phyloP scores from a whole-genome alignment of 2,329 filamentous ascomycete genomes.

The Exophiala oligosperma region DNA sequence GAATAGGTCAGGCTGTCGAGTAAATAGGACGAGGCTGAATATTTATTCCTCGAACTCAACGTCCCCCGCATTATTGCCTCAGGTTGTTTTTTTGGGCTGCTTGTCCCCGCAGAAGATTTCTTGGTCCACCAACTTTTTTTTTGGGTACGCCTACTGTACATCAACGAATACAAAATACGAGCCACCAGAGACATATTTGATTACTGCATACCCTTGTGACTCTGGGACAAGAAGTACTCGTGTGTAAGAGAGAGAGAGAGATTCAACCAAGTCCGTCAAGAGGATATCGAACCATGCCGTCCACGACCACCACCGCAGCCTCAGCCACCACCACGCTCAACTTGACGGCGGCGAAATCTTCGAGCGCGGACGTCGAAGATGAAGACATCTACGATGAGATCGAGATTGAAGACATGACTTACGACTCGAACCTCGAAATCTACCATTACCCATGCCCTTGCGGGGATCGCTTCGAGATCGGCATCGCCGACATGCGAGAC shows the following conservation, averaged over 20 bases:
- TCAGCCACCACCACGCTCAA: slow-evolving; percentile 11
- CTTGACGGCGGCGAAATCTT: slow-evolving; percentile 1
- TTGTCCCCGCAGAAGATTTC: too few species aligned
- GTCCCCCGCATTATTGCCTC: too few species aligned
- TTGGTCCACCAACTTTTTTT: too few species aligned
- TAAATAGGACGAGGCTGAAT: too few species aligned
- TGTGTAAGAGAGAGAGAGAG: too few species aligned
- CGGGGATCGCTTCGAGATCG: slow-evolving; percentile 93
- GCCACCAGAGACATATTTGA: not conserved
- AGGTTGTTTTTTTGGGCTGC: too few species aligned
- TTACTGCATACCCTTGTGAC: not conserved
- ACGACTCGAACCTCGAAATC: slow-evolving; percentile 75
- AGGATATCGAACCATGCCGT: slow-evolving; percentile 6
- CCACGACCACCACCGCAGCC: slow-evolving; percentile 9
- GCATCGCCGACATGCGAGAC: slow-evolving; percentile 78
- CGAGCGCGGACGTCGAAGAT: slow-evolving; percentile 43
- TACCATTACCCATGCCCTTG: slow-evolving; percentile 98
- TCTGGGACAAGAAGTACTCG: too few species aligned
- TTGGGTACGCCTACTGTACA: too few species aligned
- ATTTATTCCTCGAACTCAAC: too few species aligned
- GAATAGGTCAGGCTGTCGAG: too few species aligned
- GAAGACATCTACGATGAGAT: slow-evolving; percentile 92
- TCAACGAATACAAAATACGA: too few species aligned
- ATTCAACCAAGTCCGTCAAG: too few species aligned
- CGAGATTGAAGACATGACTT: slow-evolving; percentile 98